Base-by-base conservation (phyloP, 371 early-diverging fungal genomes). In the Mucor racemosus region DNA sequence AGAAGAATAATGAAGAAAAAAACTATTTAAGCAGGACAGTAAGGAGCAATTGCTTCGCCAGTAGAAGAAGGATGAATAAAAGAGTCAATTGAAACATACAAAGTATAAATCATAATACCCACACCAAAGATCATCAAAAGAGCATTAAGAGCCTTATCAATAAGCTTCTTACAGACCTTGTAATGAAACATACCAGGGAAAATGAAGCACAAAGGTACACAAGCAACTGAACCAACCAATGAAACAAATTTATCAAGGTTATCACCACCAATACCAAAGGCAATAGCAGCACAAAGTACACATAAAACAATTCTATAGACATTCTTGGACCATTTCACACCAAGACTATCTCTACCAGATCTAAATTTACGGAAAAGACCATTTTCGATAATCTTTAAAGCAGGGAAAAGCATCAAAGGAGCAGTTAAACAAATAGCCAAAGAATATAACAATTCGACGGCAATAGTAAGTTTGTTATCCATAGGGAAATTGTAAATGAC, bases 341-440 rank as follows among this genome's bases (percentile, higher is more conserved):
- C 53, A 1, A 66, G 5, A 36, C 58, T 65, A 34, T 71, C 42
- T 41, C 64, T 67, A 31, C 87, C 87, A 21, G 78, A 77, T n/a
- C 66, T 68, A 33, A 55, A 66, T 33, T 68, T 68, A 33, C 65
- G 58, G 61, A 86, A 85, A 50, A 84, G 42, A 35, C 78, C 79
- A n/a, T 84, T 78, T 68, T 94, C 94, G 53, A 90, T 68, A 64
- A 92, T 94, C 54, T 86, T 82, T 59, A 90, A 82, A 15, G 90
- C 89, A 7, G 94, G 93, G 68, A 92, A 94, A 54, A 91, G 76
- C 68, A 86, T 84, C 42, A 93, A 70, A 9, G 94, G 93, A 5
- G 82, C 86, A 39, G 91, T 86, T 17, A 92, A 80, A 68, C 91
- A 81, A 61, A 94, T 91, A 57, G 93, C 92, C 26, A 91, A 59